phyloP scores from a whole-genome alignment of 2,329 filamentous ascomycete species.

The Falciphora oryzae region DNA sequence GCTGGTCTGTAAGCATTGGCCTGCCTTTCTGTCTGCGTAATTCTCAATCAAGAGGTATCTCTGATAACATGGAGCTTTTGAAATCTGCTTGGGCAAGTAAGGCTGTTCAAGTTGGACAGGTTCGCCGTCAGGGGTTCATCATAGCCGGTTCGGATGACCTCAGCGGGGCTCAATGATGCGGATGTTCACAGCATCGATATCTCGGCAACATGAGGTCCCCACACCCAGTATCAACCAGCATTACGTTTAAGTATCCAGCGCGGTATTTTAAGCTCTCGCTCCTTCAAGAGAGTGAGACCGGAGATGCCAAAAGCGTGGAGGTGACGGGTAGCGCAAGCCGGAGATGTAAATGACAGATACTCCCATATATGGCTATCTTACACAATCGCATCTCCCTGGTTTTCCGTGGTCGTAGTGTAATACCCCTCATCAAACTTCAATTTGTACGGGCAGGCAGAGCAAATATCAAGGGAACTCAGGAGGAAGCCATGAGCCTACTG shows the following conservation, averaged over 20 bases:
- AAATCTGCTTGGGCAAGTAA: no score
- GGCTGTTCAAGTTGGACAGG: no score
- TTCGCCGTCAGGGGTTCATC: not conserved
- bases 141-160: not conserved
- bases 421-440: not conserved
- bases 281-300: not conserved
- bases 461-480: not conserved
- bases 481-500: not conserved
- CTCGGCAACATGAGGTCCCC: not conserved
- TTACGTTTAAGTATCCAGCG: not conserved
- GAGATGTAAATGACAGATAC: not conserved
- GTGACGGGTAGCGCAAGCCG: no score
- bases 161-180: not conserved
- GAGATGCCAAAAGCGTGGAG: constrained; percentile 2
- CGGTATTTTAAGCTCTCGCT: not conserved
- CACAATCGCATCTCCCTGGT: no score
- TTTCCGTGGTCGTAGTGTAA: not conserved
- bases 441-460: not conserved
- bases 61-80: no score
- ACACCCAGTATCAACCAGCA: not conserved
- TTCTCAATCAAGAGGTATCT: no score
- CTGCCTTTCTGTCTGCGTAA: not conserved
- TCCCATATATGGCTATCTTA: not conserved
- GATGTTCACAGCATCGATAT: not conserved
- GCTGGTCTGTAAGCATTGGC: no score